Evolutionary conservation across 768 basidiomycete genomes (phyloP).

Genomic region (Suillus lakei): DNA sequence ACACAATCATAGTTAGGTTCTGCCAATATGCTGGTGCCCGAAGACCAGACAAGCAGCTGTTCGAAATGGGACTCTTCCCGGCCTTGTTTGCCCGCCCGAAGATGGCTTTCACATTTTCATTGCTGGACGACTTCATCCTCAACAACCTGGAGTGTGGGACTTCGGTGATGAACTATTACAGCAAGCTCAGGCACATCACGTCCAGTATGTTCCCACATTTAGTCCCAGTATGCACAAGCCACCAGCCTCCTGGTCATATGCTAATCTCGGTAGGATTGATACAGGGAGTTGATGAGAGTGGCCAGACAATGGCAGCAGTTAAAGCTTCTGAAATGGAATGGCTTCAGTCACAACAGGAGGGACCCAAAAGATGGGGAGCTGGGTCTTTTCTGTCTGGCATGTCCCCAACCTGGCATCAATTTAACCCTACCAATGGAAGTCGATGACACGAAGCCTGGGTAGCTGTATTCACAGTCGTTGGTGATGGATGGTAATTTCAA

Average conservation of each 20-base stretch:
- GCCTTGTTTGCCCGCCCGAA: not conserved
- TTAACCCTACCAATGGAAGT: not conserved
- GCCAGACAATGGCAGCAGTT: constrained; percentile 21
- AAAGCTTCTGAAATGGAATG: constrained; percentile 25
- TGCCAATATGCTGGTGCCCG: not conserved
- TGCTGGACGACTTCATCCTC: constrained; percentile 5
- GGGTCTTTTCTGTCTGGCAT: constrained; percentile 5
- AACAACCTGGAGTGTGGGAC: constrained; percentile 7
- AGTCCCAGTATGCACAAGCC: not conserved
- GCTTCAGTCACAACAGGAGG: constrained; percentile 7
- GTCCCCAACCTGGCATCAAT: constrained; percentile 10
- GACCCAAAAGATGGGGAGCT: not conserved
- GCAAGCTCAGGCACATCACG: not conserved
- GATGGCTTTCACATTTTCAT: not conserved
- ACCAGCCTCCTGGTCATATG: too few relatives aligned
- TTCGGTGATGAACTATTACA: not conserved
- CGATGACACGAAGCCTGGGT: not conserved
- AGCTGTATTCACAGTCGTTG: not conserved
- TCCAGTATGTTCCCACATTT: not conserved
- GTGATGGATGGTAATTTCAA: constrained; percentile 5
- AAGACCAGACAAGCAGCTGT: not conserved
- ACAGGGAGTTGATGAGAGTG: constrained; percentile 21
- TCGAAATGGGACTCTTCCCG: not conserved
- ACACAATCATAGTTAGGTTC: not conserved
- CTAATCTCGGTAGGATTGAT: constrained; percentile 3